Evolutionary conservation across 352 stramenopile species (phyloP), one percentile per base, ranked within the genome.

Genomic region (Phytophthora litchii): DNA sequence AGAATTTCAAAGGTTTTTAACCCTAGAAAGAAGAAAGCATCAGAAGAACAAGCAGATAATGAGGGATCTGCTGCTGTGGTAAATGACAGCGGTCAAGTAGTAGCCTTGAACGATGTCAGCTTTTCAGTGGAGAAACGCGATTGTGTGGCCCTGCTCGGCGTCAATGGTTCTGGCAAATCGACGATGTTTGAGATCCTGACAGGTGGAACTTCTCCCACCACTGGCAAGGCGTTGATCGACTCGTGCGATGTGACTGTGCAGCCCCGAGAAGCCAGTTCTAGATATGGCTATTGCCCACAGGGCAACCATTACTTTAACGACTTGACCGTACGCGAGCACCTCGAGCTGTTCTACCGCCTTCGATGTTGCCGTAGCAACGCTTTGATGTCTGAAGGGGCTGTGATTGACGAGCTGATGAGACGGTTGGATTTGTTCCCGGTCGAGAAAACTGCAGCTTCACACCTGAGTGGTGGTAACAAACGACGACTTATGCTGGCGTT

Each of bases 181-280:
- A 99, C 97, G 3, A 98, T 96, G 43, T 98, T 99, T 56, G 84
- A 92, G 53, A 97, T 99, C 46, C 63, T 99, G 17, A 99, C 96
- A 11, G 95, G 91, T 20, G 88, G 95, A 23, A 72, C 96, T 35
- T 69, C 78, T 14, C 89, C 95, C 1, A 96, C 85, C 0, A 62
- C 38, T 14, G 89, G 88, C 4, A 70, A 61, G 8, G 86, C 77
- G 6, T 35, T 75, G 5, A 84, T 94, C 16, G 76, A 88, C 54
- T 58, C 49, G 3, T 79, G 69, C 10, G 78, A 95, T 50, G 84
- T 84, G 52, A 91, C 82, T 2, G 41, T 66, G 4, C 25, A 86
- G 35, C 78, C 83, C 4, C 76, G 84, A 42, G 60, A 70, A 6
- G 73, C 79, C 1, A 88, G 74, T 21, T 63, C 65, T n/a, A 59